These are phyloP conservation scores for Melanopsichium pennsylvanicum DNA, from an alignment of 1,284 basidiomycete species.

Conservation along the genomic window DNA sequence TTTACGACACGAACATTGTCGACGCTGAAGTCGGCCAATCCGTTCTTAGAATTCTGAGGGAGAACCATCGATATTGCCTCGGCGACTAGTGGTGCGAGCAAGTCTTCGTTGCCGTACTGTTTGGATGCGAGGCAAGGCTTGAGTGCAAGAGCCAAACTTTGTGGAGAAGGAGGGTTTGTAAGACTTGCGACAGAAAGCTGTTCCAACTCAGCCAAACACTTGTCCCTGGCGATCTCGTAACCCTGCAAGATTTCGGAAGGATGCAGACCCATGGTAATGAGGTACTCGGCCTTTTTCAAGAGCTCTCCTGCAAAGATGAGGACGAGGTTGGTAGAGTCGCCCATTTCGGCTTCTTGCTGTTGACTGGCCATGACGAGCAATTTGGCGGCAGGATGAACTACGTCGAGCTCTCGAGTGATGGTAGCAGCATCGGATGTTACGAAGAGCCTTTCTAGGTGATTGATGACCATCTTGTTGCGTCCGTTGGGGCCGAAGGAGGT, in stretches of 20 bases:
- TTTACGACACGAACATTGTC: conserved; percentile 99
- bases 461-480: conserved; percentile 66
- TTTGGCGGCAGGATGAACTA: conserved; percentile 97
- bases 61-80: conserved; percentile 76
- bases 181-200: conserved; percentile 69
- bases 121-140: conserved; percentile 94
- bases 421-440: conserved; percentile 99
- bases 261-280: conserved; percentile 94
- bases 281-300: conserved; percentile 88
- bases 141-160: conserved; percentile 81
- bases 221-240: conserved; percentile 90
- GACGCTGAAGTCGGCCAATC: conserved; percentile 69
- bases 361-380: conserved; percentile 96
- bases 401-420: conserved; percentile 96
- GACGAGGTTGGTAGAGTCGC: conserved; percentile 94
- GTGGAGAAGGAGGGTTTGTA: conserved; percentile 78
- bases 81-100: conserved; percentile 83
- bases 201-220: conserved; percentile 87
- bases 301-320: conserved; percentile 95
- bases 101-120: conserved; percentile 92
- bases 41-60: conserved; percentile 67
- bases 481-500: conserved; percentile 97
- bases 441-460: conserved; percentile 89
- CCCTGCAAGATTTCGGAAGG: conserved; percentile 88
- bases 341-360: conserved; percentile 96